Conservation (phyloP, 371 early-diverging fungal genomes). For the Syncephalis fuscata region DNA sequence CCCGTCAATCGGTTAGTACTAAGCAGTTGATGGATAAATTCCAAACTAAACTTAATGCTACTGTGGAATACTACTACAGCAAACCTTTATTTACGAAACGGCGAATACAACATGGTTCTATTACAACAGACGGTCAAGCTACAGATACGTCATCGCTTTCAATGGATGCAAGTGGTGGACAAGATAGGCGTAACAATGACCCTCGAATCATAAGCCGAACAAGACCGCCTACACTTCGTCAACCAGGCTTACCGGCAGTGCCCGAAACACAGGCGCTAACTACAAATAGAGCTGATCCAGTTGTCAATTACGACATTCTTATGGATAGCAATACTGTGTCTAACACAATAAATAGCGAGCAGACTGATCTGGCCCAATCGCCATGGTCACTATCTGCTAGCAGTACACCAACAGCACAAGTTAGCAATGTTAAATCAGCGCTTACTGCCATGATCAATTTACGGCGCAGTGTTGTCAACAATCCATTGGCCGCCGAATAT, state of each 20-base stretch:
- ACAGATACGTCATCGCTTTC: too few relatives aligned
- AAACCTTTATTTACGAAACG: not conserved
- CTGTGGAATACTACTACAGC: not conserved
- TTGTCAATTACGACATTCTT: not conserved
- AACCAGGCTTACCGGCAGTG: not conserved
- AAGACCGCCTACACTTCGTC: not conserved
- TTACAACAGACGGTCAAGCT: not conserved
- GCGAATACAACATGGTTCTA: not conserved
- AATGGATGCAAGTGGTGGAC: too few relatives aligned
- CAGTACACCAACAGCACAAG: constrained; percentile 1
- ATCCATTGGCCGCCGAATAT: constrained; percentile 59
- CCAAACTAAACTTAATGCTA: not conserved
- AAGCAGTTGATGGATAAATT: not conserved
- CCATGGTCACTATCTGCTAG: not conserved
- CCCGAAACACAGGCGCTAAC: too few relatives aligned
- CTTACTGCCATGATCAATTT: constrained; percentile 42
- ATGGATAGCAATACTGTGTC: too few relatives aligned
- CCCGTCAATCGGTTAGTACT: not conserved
- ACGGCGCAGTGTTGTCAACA: constrained; percentile 35
- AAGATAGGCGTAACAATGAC: not conserved
- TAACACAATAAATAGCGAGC: too few relatives aligned
- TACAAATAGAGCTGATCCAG: not conserved
- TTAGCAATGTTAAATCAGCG: constrained; percentile 22
- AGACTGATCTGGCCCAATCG: constrained; percentile 4
- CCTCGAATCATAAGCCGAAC: not conserved